Evolutionary conservation across 1,139 yeast genomes (phyloP), one percentile per base, ranked within the genome.

Genomic region (Saccharomyces hybrid): DNA sequence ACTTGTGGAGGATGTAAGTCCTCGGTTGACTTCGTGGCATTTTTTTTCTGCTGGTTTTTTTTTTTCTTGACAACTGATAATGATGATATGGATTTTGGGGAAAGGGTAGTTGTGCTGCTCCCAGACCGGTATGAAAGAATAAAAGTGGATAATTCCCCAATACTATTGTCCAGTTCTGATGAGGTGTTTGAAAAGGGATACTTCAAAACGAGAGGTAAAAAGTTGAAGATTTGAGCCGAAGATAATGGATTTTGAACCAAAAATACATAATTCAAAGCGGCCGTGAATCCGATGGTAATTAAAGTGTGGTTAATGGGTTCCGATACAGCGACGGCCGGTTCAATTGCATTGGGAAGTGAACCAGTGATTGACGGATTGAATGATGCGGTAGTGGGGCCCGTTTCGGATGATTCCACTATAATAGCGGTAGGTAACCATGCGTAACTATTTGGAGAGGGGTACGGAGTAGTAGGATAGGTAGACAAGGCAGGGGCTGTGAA

Each of bases 221-320:
- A 83, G 68, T 82, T 81, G 73, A 84, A 83, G 48, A 85, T 83
- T 69, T 85, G 91, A 1, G 89, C 89, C 26, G 88, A 81, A 9
- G 88, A 77, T 56, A 83, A 71, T 0, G 87, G 76, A 66, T 82
- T 80, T 55, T 74, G 71, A 51, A 83, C 88, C 57, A 85, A 84
- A 66, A 84, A 85, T 50, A 84, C 85, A 68, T 83, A 85, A 66
- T 83, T 84, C 70, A 83, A 78, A 7, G 79, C 78, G 49, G 78
- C 68, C 60, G 80, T 80, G 72, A 85, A 84, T 8, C 90, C 90
- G 66, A 85, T 72, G 20, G 84, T 79, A 49, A 85, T 78, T 54
- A 82, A 66, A 49, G 76, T 73, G 67, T 79, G 83, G 61, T 78
- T 63, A 56, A 67, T 54, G 44, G 72, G 69, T 14, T 56, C 60